Base-by-base conservation (phyloP, 495 filamentous ascomycete genomes). In the Aspergillus diversus region DNA sequence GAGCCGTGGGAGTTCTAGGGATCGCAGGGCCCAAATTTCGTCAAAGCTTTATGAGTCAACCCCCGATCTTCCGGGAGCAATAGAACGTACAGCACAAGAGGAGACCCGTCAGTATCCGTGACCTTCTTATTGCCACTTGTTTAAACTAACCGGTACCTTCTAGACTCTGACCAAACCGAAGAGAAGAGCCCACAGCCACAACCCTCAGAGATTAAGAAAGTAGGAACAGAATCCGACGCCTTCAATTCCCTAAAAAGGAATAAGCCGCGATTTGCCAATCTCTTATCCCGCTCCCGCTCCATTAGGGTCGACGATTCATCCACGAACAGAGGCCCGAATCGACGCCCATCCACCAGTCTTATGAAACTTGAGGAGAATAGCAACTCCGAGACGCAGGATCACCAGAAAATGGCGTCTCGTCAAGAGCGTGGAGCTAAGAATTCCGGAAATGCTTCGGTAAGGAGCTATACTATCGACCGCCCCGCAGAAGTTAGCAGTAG, bases 261-360 rank as follows among this genome's bases (percentile, higher is more conserved):
- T 54, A 84, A 84, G 66, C 80, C 79, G 27, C 72, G 82, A 21
- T 85, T 86, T 64, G 77, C 78, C 37, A 79, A 83, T 32, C 78
- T 92, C 27, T 74, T 93, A 16, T 82, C 81, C 34, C 86, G 90
- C 43, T 88, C 88, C 33, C 87, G 85, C 56, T 92, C 90, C 9
- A 84, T 89, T 59, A 87, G 88, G 27, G 60, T 79, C 12, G 82
- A 84, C 57, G 81, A 84, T 12, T 73, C 71, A 7, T 73, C 79
- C 15, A 67, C 61, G 27, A 71, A 69, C 54, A 74, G 73, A 64
- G 66, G 71, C 46, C 65, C 72, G 27, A 70, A 71, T 31, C 69
- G 77, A 63, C 79, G 77, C 21, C 82, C 83, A 16, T 80, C 79
- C 13, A 80, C 75, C 11, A 75, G 76, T 31, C 67, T 80, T 9